Base-by-base conservation (phyloP, 139 green algal species). In the Penium margaritaceum region DNA sequence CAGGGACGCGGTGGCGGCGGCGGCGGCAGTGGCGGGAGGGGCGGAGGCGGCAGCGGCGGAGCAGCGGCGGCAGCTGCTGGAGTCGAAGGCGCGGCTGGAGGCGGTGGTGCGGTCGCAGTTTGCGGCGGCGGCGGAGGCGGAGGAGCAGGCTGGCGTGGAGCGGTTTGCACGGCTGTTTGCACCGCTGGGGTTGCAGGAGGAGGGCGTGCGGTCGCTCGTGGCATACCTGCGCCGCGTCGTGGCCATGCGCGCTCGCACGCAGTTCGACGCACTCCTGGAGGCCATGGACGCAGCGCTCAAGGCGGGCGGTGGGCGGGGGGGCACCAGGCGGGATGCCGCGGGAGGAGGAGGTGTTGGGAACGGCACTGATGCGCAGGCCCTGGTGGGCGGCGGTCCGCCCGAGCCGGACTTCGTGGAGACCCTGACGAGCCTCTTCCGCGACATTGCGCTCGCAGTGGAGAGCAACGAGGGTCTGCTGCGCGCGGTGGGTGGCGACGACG, bases 391-490 rank as follows among this genome's bases (percentile, higher is more conserved):
- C 19, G 32, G n/a, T 30, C 24, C 58, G 19, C 58, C n/a, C 27
- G 19, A 38, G 58, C 27, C 58, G 33, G 64, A 72, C 64, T 96
- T 95, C 70, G 70, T 90, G 27, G 85, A 73, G 2, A 76, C 83
- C 2, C 74, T 97, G 39, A 88, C 85, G 1, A 81, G 81, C 34
- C 75, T 96, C 27, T 93, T 97, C 63, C 78, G 51, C 38, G 89
- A 93, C 55, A 80, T 96, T 24, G 90, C 88, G 24, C 44, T 78
- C 32, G 86, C 87, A 3, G 63, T 95, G n/a, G 88, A 95, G 51
- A 83, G 89, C 61, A 90, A 97, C 74, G 83, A 92, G 51, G 68
- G 81, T 1, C 34, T 84, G 36, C 61, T 97, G 0, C 7, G 44
- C 0, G 79, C 88, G 5, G 74, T 75, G 2, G 97, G 93, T 85